A percentile compares a stretch with the other conserved stretches of the same genome.
Conservation (phyloP, 1,284 basidiomycete genomes). For the Marasmius tenuissimus region DNA sequence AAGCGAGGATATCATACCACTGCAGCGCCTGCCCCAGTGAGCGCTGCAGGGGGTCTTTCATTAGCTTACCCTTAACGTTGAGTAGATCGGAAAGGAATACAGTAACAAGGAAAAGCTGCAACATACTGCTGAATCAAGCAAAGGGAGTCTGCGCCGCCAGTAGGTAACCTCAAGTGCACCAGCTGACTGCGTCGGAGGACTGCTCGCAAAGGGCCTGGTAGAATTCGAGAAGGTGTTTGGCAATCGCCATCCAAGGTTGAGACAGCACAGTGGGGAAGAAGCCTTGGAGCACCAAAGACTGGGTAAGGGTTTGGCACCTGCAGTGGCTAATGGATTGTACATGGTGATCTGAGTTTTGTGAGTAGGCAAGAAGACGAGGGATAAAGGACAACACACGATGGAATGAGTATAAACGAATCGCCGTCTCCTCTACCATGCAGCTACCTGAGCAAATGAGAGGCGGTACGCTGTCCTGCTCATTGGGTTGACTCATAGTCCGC, state of each 20-base stretch:
- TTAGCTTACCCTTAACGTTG: background rate
- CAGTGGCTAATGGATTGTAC: constrained; percentile 2
- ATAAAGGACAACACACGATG: too few species aligned
- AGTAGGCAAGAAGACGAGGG: too few species aligned
- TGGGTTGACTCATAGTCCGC: too few species aligned
- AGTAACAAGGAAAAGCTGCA: background rate
- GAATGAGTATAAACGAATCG: too few species aligned
- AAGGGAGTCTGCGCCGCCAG: constrained; percentile 13
- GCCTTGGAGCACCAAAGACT: constrained; percentile 14
- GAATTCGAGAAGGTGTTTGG: constrained; percentile 18
- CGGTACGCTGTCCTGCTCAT: too few species aligned
- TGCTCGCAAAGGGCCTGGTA: constrained; percentile 19
- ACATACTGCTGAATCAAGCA: constrained; percentile 4
- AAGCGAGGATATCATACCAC: too few species aligned
- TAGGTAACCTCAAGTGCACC: constrained; percentile 20
- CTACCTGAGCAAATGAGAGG: too few species aligned
- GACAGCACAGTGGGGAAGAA: constrained; percentile 20
- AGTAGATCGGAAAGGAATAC: background rate
- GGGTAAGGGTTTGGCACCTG: background rate
- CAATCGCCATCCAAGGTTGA: constrained; percentile 17
- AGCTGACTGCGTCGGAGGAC: constrained; percentile 23
- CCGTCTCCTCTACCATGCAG: too few species aligned
- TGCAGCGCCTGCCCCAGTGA: too few species aligned
- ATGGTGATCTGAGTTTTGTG: too few species aligned
- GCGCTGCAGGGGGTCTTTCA: background rate